phyloP scores from a whole-genome alignment of 768 basidiomycete genomes.

The Artomyces pyxidatus region DNA sequence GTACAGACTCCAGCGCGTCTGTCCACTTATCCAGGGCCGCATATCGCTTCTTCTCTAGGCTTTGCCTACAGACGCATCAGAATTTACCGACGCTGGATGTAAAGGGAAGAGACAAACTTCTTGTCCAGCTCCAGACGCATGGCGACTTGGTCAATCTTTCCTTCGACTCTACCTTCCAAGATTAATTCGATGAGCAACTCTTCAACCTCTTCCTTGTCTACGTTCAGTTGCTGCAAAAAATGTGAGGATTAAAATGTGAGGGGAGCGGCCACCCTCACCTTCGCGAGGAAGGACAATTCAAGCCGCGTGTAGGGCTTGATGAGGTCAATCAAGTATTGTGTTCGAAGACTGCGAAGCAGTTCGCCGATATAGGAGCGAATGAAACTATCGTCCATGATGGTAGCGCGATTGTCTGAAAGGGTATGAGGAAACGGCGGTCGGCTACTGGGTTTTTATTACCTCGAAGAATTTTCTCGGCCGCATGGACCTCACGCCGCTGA shows the following conservation, averaged over 20 bases:
- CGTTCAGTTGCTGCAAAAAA: conserved; percentile 77
- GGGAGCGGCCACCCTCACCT: conserved; percentile 37
- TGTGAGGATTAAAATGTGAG: no score
- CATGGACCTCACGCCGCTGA: conserved; percentile 91
- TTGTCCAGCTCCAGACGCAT: conserved; percentile 87
- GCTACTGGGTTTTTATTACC: conserved; percentile 35
- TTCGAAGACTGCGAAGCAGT: conserved; percentile 85
- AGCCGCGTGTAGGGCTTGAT: conserved; percentile 97
- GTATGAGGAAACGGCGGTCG: background rate
- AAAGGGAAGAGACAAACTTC: conserved; percentile 43
- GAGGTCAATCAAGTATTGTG: conserved; percentile 94
- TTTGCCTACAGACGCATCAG: conserved; percentile 47
- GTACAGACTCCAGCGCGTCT: conserved; percentile 68
- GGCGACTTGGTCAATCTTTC: conserved; percentile 92
- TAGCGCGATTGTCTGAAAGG: conserved; percentile 73
- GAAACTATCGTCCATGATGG: conserved; percentile 95
- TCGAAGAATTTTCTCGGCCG: conserved; percentile 92
- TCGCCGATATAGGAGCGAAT: conserved; percentile 96
- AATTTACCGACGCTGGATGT: background rate
- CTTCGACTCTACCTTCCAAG: conserved; percentile 94
- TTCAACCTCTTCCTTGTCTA: conserved; percentile 87
- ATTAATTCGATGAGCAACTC: conserved; percentile 91
- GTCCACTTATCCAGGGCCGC: conserved; percentile 77
- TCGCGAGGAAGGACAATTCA: conserved; percentile 88
- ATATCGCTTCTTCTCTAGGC: conserved; percentile 81